Conservation (phyloP, 2,329 filamentous ascomycete genomes). For the Pseudofabraea citricarpa region DNA sequence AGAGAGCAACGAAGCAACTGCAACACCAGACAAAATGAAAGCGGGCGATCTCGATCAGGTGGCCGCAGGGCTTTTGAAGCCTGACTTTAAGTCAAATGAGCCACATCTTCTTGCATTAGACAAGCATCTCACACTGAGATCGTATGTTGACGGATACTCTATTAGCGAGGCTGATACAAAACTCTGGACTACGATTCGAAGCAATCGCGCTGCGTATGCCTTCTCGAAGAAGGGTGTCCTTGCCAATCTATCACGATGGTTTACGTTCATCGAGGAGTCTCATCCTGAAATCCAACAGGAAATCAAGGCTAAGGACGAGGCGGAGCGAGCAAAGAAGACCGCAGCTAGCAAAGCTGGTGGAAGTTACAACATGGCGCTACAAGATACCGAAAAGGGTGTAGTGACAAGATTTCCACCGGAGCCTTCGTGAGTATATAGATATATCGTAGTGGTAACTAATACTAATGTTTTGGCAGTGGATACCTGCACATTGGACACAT, state of each 20-base stretch:
- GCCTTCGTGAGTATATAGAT: constrained; percentile 61
- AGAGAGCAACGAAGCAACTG: constrained; percentile 8
- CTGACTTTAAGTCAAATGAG: constrained; percentile 81
- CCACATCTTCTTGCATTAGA: constrained; percentile 72
- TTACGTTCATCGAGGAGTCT: constrained; percentile 74
- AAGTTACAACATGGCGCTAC: constrained; percentile 84
- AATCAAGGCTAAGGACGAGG: constrained; percentile 64
- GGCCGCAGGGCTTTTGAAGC: constrained; percentile 44
- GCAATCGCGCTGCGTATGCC: constrained; percentile 77
- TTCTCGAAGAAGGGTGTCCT: constrained; percentile 76
- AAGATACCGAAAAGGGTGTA: constrained; percentile 81
- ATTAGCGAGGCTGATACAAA: constrained; percentile 73
- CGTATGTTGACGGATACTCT: constrained; percentile 78
- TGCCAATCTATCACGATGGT: constrained; percentile 80
- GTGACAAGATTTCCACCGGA: constrained; percentile 91
- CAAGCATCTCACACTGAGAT: constrained; percentile 80
- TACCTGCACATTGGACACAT: constrained; percentile 96
- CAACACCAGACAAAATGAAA: constrained; percentile 44
- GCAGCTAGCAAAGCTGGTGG: constrained; percentile 71
- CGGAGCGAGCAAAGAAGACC: constrained; percentile 64
- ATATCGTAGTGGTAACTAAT: not conserved
- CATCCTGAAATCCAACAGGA: constrained; percentile 72
- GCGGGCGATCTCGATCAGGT: constrained; percentile 49
- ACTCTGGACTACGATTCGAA: constrained; percentile 77
- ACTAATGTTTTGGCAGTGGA: constrained; percentile 38